phyloP scores from a whole-genome alignment of 169 alveolate species.

The Plasmodium ovale region DNA sequence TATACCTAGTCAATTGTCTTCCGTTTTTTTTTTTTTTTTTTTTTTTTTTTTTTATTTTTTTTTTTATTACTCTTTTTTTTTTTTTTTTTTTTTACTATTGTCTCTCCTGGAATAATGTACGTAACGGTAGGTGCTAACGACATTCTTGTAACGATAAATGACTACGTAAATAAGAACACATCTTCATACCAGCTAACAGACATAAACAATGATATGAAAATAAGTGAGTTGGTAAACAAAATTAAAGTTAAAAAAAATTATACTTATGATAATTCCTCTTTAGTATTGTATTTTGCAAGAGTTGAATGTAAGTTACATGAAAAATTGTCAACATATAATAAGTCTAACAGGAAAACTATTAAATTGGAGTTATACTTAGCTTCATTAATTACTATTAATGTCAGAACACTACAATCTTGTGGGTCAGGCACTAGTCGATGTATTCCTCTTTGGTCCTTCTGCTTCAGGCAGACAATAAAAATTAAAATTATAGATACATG shows the following conservation, averaged over 20 bases:
- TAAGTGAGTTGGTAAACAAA: constrained; percentile 54
- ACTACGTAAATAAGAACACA: constrained; percentile 37
- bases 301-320: constrained; percentile 59
- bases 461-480: constrained; percentile 59
- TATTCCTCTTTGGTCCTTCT: constrained; percentile 59
- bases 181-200: constrained; percentile 41
- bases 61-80: no score
- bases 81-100: background rate
- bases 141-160: constrained; percentile 29
- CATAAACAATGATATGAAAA: constrained; percentile 25
- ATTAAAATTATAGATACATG: constrained; percentile 41
- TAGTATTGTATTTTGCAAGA: constrained; percentile 65
- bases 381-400: constrained; percentile 41
- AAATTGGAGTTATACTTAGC: constrained; percentile 55
- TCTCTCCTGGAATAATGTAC: constrained; percentile 23
- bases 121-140: constrained; percentile 43
- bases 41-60: background rate
- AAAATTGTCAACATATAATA: constrained; percentile 54
- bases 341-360: constrained; percentile 47
- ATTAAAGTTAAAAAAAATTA: constrained; percentile 45
- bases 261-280: constrained; percentile 23
- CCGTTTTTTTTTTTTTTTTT: background rate
- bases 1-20: background rate
- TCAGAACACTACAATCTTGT: constrained; percentile 67
- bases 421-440: constrained; percentile 72